Base-by-base conservation (phyloP, 169 alveolate species). In the Cryptosporidium sp. region DNA sequence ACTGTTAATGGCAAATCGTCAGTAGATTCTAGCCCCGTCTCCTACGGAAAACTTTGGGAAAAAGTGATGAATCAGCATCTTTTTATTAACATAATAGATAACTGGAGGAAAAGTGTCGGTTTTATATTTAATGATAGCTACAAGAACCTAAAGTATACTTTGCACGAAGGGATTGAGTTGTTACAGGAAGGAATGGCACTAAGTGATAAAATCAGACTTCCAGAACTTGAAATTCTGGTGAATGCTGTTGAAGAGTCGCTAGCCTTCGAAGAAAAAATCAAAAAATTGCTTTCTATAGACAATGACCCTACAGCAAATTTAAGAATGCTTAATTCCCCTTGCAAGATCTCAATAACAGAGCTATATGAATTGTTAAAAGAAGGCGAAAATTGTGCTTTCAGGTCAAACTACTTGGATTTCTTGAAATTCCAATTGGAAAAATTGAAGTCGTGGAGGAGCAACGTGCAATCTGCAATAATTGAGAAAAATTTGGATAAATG, bases 401-500 rank as follows among this genome's bases (percentile, higher is more conserved):
- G 39, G 23, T 59, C 80, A 26, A 65, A 65, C 26, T 80, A 52
- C 29, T 45, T 62, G 23, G 75, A 23, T 41, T 67, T 80, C 31
- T 52, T 80, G 48, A 59, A 62, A 59, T 39, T 6, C 41, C 89
- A 80, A 80, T 35, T 80, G 7, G 75, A 65, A 43, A 59, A 80
- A 14, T 35, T 80, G 33, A 80, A 80, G 26, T 61, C 89, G 2
- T 80, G 89, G 89, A 80, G 75, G 62, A 59, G 43, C 1, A 80
- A 69, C 5, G 89, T 80, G 5, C 80, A 80, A 62, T 41, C 89
- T 8, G 89, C 89, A 43, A 80, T 80, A 41, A 65, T 62, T 45
- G 89, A 80, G 68, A 80, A 80, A 23, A 80, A 62, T 26, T 65
- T 80, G 39, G 89, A 80, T 48, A 80, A 80, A 65, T 80, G 89